Evolutionary conservation across 2,329 filamentous ascomycete species (phyloP).

Genomic region (Apiospora phragmitis): DNA sequence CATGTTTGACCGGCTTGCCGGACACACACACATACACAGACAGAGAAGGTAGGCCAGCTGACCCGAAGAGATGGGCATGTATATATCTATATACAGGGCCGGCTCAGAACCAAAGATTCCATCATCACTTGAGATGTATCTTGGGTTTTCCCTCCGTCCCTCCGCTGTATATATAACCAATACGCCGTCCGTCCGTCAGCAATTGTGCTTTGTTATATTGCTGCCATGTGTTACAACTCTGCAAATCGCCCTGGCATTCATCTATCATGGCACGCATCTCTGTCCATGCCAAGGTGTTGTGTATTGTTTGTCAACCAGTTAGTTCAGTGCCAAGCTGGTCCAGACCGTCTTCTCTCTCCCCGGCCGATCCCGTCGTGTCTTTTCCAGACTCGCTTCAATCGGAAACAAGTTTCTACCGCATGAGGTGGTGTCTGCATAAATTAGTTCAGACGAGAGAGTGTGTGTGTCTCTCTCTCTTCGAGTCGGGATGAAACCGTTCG

Average conservation of each 20-base stretch:
- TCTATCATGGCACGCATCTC: not conserved
- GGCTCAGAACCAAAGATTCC: not conserved
- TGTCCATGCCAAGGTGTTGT: no score
- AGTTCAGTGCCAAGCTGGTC: not conserved
- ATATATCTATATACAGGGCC: not conserved
- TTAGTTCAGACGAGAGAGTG: not conserved
- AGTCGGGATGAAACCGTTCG: not conserved
- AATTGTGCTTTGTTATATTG: no score
- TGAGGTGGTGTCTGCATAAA: not conserved
- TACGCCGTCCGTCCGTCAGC: not conserved
- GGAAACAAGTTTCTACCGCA: not conserved
- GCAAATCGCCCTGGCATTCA: not conserved
- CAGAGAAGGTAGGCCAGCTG: not conserved
- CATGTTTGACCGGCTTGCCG: not conserved
- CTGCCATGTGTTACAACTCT: not conserved
- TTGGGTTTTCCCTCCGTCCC: not conserved
- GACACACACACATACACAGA: no score
- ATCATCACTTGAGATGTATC: not conserved
- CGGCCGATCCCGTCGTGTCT: not conserved
- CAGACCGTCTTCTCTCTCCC: not conserved
- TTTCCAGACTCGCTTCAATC: not conserved
- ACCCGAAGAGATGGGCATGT: not conserved
- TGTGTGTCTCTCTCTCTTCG: not conserved
- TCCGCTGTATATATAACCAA: not conserved
- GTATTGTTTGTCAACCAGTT: not conserved